Evolutionary conservation across 169 alveolate genomes (phyloP).

Genomic region (Plasmodium billcollinsi): DNA sequence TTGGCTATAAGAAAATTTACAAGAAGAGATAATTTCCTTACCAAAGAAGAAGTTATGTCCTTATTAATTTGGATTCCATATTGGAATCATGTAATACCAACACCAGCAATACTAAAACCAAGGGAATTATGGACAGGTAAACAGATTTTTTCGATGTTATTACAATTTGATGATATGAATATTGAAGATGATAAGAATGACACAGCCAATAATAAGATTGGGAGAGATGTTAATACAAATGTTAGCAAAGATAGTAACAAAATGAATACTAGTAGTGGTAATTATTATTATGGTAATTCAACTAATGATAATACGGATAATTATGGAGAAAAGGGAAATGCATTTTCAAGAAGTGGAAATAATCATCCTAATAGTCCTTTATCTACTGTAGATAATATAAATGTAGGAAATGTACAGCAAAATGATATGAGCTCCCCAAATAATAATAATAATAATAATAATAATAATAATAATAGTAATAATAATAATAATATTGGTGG

Average conservation of each 20-base stretch:
- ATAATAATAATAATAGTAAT: not conserved
- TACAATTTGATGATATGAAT: constrained; percentile 90
- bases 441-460: not conserved
- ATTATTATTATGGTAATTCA: too few relatives aligned
- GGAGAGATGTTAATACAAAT: constrained; percentile 54
- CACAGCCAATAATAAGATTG: constrained; percentile 32
- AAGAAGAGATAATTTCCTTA: constrained; percentile 96
- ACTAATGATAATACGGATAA: constrained; percentile 56
- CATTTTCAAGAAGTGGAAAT: not conserved
- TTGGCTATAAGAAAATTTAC: constrained; percentile 96
- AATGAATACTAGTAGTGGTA: constrained; percentile 17
- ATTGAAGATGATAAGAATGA: constrained; percentile 49
- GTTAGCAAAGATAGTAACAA: constrained; percentile 68
- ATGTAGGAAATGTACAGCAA: not conserved
- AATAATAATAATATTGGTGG: constrained; percentile 73
- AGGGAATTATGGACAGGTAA: constrained; percentile 99
- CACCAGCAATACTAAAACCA: constrained; percentile 98
- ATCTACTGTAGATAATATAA: constrained; percentile 17
- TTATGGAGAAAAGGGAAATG: constrained; percentile 4
- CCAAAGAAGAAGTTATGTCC: constrained; percentile 94
- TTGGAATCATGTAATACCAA: constrained; percentile 98
- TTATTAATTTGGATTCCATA: constrained; percentile 97
- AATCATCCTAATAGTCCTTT: constrained; percentile 54
- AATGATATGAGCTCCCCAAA: not conserved
- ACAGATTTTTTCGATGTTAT: constrained; percentile 96